These are phyloP conservation scores for Lachancea cidri DNA, from an alignment of 805 yeast genomes.

Conservation along the genomic window DNA sequence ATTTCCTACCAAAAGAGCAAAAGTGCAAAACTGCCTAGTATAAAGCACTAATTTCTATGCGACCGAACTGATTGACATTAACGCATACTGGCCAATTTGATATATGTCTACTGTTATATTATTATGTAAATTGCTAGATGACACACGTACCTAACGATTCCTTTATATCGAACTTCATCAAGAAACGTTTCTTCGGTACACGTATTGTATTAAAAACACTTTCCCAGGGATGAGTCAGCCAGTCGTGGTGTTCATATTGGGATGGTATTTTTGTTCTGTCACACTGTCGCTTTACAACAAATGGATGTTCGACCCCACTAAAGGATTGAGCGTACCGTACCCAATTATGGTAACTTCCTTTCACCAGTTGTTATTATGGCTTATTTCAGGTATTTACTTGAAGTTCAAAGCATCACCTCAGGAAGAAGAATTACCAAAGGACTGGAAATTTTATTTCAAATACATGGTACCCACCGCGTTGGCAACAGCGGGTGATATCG, in stretches of 20 bases:
- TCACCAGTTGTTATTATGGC: constrained; percentile 67
- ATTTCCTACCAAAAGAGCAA: too few species aligned
- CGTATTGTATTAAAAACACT: neutral
- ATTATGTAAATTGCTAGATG: neutral
- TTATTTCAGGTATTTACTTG: constrained; percentile 46
- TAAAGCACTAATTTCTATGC: too few species aligned
- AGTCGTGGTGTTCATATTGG: constrained; percentile 28
- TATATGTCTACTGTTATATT: neutral
- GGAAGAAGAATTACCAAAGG: constrained; percentile 6
- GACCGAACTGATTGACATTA: too few species aligned
- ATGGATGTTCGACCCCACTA: constrained; percentile 84
- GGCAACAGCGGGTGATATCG: constrained; percentile 91
- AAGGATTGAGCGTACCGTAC: constrained; percentile 68
- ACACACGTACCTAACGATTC: neutral
- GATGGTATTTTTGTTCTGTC: constrained; percentile 71
- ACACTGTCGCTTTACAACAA: constrained; percentile 79
- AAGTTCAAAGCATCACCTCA: constrained; percentile 16
- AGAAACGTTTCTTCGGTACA: too few species aligned
- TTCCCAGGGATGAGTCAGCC: constrained; percentile 2
- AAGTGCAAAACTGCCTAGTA: too few species aligned
- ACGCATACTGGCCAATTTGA: neutral
- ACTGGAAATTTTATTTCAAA: constrained; percentile 39
- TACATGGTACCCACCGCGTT: constrained; percentile 78
- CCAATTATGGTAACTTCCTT: constrained; percentile 81
- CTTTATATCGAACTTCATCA: neutral